phyloP scores from a whole-genome alignment of 352 stramenopile species.

The Phytophthora hybrid region DNA sequence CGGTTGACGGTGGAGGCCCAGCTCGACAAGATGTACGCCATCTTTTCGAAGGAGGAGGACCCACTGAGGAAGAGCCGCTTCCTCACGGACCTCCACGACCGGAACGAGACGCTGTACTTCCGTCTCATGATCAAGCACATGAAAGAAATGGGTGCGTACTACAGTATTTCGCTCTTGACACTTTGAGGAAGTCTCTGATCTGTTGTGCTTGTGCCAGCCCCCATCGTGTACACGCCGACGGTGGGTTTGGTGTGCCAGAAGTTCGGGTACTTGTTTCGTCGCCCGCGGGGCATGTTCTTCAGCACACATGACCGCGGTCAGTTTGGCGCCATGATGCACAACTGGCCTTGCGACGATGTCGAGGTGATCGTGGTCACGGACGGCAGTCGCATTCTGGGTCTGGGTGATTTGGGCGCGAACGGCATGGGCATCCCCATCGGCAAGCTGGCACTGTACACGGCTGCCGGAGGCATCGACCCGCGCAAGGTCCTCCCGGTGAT shows the following conservation, averaged over 20 bases:
- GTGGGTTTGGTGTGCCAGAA: slow-evolving; percentile 95
- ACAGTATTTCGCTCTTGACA: neutral
- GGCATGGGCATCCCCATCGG: slow-evolving; percentile 98
- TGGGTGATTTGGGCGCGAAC: slow-evolving; percentile 97
- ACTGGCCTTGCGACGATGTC: slow-evolving; percentile 97
- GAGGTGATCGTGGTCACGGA: slow-evolving; percentile 98
- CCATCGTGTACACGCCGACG: slow-evolving; percentile 98
- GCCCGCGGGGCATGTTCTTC: slow-evolving; percentile 96
- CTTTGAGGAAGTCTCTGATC: neutral
- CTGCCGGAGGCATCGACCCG: slow-evolving; percentile 94
- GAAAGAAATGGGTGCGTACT: slow-evolving; percentile 88
- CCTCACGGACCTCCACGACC: slow-evolving; percentile 95
- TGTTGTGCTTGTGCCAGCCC: slow-evolving; percentile 54
- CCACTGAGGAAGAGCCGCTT: slow-evolving; percentile 94
- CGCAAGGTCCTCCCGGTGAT: slow-evolving; percentile 95
- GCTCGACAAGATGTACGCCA: slow-evolving; percentile 68
- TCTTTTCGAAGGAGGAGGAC: slow-evolving; percentile 69
- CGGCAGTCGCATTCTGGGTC: slow-evolving; percentile 95
- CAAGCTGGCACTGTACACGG: slow-evolving; percentile 96
- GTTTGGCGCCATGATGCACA: slow-evolving; percentile 94
- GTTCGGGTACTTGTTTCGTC: slow-evolving; percentile 92
- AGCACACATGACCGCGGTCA: slow-evolving; percentile 91
- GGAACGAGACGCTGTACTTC: slow-evolving; percentile 97
- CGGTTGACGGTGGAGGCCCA: slow-evolving; percentile 74
- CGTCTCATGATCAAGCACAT: slow-evolving; percentile 93